phyloP scores from a whole-genome alignment of 148 eudicot species.

The Bassia scoparia region DNA sequence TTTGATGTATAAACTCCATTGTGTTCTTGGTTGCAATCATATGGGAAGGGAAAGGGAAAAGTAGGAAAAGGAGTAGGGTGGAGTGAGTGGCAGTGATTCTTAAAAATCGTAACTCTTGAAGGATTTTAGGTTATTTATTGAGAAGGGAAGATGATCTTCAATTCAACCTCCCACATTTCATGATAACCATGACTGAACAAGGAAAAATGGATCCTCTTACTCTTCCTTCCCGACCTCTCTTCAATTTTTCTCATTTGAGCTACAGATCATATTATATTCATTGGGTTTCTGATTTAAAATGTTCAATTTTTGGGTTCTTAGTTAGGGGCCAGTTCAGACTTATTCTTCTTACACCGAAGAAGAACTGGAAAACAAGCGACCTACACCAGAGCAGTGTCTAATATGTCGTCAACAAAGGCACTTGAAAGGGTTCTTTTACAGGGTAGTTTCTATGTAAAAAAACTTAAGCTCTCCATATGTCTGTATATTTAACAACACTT shows the following conservation, averaged over 20 bases:
- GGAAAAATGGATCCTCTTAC: background rate
- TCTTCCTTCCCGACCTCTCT: background rate
- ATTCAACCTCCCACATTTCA: background rate
- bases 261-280: background rate
- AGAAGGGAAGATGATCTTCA: background rate
- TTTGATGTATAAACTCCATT: background rate
- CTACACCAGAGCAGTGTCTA: slow-evolving; percentile 74
- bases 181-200: background rate
- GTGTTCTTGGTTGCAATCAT: background rate
- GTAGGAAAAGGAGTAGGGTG: background rate
- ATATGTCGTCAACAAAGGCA: slow-evolving; percentile 80
- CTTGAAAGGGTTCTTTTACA: slow-evolving; percentile 85
- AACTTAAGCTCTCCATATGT: background rate
- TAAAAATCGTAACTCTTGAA: background rate
- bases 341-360: slow-evolving; percentile 48
- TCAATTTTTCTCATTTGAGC: background rate
- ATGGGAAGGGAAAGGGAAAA: background rate
- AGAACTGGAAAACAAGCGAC: slow-evolving; percentile 67
- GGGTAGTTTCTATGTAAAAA: slow-evolving; percentile 42
- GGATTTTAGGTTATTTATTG: background rate
- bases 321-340: slow-evolving; percentile 37
- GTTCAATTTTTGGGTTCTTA: background rate
- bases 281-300: background rate
- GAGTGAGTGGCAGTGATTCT: background rate
- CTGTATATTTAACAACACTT: background rate